Evolutionary conservation across 192 early-diverging fungal genomes (phyloP), one percentile per base, ranked within the genome.

Genomic region (Endogone sp.): DNA sequence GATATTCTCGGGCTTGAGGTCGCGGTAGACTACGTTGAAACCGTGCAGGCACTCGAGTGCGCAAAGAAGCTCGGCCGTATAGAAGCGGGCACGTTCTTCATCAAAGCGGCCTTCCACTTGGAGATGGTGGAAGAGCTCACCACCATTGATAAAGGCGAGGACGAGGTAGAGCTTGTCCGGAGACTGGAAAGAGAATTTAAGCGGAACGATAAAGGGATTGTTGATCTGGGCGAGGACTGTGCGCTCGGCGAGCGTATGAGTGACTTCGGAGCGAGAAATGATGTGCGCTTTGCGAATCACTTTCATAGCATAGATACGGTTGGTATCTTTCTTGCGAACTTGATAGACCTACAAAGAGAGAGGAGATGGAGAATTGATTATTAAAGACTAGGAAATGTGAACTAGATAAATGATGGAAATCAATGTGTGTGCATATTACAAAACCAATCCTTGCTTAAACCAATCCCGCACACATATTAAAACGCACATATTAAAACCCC

Each of bases 221-320:
- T 91, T 89, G 71, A 95, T 86, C 81, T 95, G 87, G 26, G 92
- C 92, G 23, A 98, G 84, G 27, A 98, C 94, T 24, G 88, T 95
- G 66, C 93, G 85, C 75, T 99, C 96, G 26, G 94, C 91, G 69
- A 97, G 82, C 11, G 95, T 99, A 71, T 99, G 97, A 21, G 90
- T 88, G 25, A 99, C 93, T 75, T 99, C 94, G 0, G 90, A 88
- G 23, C 93, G 87, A 60, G 94, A 92, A 27, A 99, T 92, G 68
- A 98, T 96, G 77, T 97, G 90, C 29, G 90, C 89, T 81, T 99
- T 99, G 32, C 87, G 86, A 28, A 98, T 81, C 49, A 96, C 93
- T 77, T 98, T 98, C 94, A 99, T 93, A 62, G 96, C 96, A 78
- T 97, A 99, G 76, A 98, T 95, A 60, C 96, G 93, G 71, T 86